Percentiles rank a stretch among this genome's conserved stretches.
Conservation (phyloP, 2,329 filamentous ascomycete species). For the Phialophora tarda region DNA sequence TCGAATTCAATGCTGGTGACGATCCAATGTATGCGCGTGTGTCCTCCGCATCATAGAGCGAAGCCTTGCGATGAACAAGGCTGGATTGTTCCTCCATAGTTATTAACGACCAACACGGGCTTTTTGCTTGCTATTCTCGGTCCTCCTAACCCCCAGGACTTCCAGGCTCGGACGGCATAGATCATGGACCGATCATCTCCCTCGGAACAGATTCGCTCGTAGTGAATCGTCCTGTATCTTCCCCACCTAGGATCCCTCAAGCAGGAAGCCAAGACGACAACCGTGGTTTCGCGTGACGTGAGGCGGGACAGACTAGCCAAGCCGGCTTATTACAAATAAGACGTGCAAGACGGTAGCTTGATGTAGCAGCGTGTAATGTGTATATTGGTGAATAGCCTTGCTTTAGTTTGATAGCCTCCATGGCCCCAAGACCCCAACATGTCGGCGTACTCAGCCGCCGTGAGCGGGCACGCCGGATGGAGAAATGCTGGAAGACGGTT, state of each 20-base stretch:
- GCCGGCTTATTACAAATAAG: not conserved
- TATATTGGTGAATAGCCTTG: not conserved
- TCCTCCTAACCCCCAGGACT: not conserved
- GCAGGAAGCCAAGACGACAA: too few species aligned
- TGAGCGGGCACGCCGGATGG: not conserved
- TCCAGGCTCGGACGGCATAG: not conserved
- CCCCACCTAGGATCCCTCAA: not conserved
- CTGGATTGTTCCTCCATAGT: not conserved
- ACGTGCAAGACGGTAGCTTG: not conserved
- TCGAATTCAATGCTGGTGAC: not conserved
- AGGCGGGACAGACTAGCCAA: not conserved
- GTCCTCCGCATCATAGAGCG: not conserved
- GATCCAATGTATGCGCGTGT: not conserved
- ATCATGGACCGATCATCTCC: not conserved
- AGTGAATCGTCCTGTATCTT: not conserved
- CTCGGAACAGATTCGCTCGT: not conserved
- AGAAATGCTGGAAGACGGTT: not conserved
- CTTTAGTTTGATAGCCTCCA: not conserved
- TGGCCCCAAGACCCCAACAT: constrained; percentile 19
- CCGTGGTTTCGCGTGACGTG: not conserved
- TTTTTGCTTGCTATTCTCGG: not conserved
- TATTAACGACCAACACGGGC: not conserved
- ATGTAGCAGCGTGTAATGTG: not conserved
- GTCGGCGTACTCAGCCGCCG: constrained; percentile 15
- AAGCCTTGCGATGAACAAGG: not conserved